Conservation (phyloP, 2,329 filamentous ascomycete genomes). For the Chrysosporium keratinophilum region DNA sequence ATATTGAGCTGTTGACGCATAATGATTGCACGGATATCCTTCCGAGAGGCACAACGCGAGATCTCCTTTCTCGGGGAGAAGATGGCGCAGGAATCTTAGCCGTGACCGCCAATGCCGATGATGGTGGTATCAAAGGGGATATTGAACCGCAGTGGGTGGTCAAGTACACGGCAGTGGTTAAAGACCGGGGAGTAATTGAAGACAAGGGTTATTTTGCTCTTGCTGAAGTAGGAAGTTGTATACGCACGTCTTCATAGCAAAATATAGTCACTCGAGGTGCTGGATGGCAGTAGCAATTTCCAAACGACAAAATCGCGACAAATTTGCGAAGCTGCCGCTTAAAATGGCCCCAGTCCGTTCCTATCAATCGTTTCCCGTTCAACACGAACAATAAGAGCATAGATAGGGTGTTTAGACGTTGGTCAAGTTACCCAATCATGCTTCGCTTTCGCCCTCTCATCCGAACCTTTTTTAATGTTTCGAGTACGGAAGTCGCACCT, state of each 20-base stretch:
- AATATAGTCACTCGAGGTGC: neutral
- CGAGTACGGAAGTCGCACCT: slow-evolving; percentile 63
- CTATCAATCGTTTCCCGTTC: too few species aligned
- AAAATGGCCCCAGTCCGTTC: too few species aligned
- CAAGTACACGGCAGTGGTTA: slow-evolving; percentile 93
- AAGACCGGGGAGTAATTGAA: slow-evolving; percentile 88
- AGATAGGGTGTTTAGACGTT: neutral
- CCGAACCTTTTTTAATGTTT: slow-evolving; percentile 79
- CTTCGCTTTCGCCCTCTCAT: slow-evolving; percentile 92
- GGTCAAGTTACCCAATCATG: slow-evolving; percentile 66
- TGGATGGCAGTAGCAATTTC: neutral
- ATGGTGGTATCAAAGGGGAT: slow-evolving; percentile 59
- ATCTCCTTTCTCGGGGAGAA: slow-evolving; percentile 64
- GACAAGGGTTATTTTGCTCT: slow-evolving; percentile 96
- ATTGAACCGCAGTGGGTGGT: slow-evolving; percentile 87
- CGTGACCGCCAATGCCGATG: slow-evolving; percentile 41
- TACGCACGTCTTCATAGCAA: slow-evolving; percentile 22
- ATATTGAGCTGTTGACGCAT: slow-evolving; percentile 83
- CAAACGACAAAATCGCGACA: neutral
- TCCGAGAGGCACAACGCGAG: slow-evolving; percentile 70
- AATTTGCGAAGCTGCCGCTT: too few species aligned
- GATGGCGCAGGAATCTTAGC: slow-evolving; percentile 67
- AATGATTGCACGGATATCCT: slow-evolving; percentile 89
- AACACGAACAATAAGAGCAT: neutral
- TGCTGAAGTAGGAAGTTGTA: slow-evolving; percentile 54